These are phyloP conservation scores for Halophytophthora polymorphica DNA, from an alignment of 352 stramenopile species.

Conservation along the genomic window DNA sequence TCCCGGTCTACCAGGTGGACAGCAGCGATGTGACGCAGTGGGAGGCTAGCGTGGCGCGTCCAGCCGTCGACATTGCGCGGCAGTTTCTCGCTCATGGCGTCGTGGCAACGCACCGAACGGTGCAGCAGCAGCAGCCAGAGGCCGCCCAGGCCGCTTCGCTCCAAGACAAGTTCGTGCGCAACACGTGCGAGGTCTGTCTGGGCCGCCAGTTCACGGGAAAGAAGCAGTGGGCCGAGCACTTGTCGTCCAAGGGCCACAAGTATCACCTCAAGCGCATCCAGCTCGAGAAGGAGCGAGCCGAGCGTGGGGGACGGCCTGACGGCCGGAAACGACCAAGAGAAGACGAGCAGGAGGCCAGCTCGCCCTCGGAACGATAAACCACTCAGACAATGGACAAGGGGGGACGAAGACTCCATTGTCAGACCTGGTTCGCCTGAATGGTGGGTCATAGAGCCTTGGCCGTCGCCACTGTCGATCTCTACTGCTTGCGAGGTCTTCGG, in stretches of 20 bases:
- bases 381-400: constrained; percentile 8
- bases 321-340: constrained; percentile 15
- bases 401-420: constrained; percentile 6
- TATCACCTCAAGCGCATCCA: constrained; percentile 75
- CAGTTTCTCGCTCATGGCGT: constrained; percentile 42
- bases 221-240: constrained; percentile 68
- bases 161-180: constrained; percentile 63
- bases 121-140: constrained; percentile 52
- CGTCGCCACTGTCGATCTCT: constrained; percentile 30
- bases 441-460: constrained; percentile 3
- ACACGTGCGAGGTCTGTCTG: constrained; percentile 55
- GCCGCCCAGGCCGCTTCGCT: constrained; percentile 30
- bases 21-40: constrained; percentile 71
- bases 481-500: constrained; percentile 40
- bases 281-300: constrained; percentile 40
- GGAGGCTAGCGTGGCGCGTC: constrained; percentile 47
- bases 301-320: constrained; percentile 12
- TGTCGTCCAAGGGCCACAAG: constrained; percentile 79
- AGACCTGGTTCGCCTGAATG: constrained; percentile 13
- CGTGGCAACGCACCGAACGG: constrained; percentile 30
- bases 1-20: constrained; percentile 83
- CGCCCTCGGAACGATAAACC: background rate
- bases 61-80: constrained; percentile 60
- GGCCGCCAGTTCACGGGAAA: constrained; percentile 64
- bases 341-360: constrained; percentile 7